These are phyloP conservation scores for Acorus calamus DNA, from an alignment of 106 monocot species.

Conservation along the genomic window DNA sequence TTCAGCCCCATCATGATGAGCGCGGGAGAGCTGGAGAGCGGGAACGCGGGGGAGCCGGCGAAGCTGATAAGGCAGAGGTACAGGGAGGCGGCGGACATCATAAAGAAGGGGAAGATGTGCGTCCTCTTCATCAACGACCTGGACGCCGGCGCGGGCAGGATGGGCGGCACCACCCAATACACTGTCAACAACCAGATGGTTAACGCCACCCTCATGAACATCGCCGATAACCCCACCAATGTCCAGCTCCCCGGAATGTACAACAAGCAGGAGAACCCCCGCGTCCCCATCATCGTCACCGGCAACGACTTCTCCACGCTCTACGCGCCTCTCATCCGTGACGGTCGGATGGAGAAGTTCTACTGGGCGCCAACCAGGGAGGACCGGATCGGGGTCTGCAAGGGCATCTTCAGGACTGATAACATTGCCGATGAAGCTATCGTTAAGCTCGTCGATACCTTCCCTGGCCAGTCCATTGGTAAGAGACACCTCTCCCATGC, in stretches of 20 bases:
- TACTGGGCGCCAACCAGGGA: slow-evolving; percentile 98
- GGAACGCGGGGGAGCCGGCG: slow-evolving; percentile 94
- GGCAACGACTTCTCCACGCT: slow-evolving; percentile 98
- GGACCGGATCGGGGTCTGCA: slow-evolving; percentile 79
- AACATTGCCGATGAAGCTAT: slow-evolving; percentile 44
- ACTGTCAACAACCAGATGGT: slow-evolving; percentile 99
- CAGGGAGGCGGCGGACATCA: slow-evolving; percentile 88
- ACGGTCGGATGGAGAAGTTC: slow-evolving; percentile 99
- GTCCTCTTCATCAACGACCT: slow-evolving; percentile 98
- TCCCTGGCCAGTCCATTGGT: slow-evolving; percentile 99
- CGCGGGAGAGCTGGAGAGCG: slow-evolving; percentile 95
- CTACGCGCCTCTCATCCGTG: slow-evolving; percentile 93
- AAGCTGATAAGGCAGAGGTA: slow-evolving; percentile 90
- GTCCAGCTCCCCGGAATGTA: slow-evolving; percentile 98
- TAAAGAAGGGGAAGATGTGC: slow-evolving; percentile 94
- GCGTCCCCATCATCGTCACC: slow-evolving; percentile 90
- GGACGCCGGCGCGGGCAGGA: slow-evolving; percentile 91
- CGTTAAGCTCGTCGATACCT: slow-evolving; percentile 80
- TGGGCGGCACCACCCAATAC: slow-evolving; percentile 98
- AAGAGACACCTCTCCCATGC: background rate
- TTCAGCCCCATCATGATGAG: slow-evolving; percentile 99
- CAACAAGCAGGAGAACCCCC: slow-evolving; percentile 94
- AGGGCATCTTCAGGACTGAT: slow-evolving; percentile 82
- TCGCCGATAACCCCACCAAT: slow-evolving; percentile 93
- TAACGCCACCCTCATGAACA: slow-evolving; percentile 99